Evolutionary conservation across 371 early-diverging fungal genomes (phyloP), one percentile per base, ranked within the genome.

Genomic region (Actinomortierella ambigua): DNA sequence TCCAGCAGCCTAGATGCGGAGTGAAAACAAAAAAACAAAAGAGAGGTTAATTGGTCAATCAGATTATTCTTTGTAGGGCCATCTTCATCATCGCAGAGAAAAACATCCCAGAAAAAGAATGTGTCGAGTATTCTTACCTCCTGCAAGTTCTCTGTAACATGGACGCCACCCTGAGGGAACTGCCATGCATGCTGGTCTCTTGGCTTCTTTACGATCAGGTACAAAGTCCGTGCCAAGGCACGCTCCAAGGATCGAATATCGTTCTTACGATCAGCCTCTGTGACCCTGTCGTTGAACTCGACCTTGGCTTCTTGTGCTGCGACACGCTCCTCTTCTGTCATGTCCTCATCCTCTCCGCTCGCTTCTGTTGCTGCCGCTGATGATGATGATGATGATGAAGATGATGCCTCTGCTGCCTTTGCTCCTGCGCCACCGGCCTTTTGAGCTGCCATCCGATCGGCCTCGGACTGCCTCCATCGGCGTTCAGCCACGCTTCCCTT

Each of bases 401-500:
- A 27, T 39, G 55, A 41, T 44, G 50, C 43, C 26, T 64, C 63
- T 50, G 55, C 27, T 34, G 7, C 34, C 11, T 4, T 11, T 34
- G 11, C 34, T 34, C 7, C 4, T 11, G 34, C 34, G 34, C 7
- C 11, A 34, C 34, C 34, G 34, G 4, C 11, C 34, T 34, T 34
- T 11, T 34, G 4, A 26, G 51, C 29, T 26, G 55, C 55, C 24
- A 52, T 40, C 29, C 64, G 47, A 20, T 58, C 75, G 50, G 70
- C 61, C 61, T 57, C 80, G 42, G 75, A 67, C 46, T 85, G 85
- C 56, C 85, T 85, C 84, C 88, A 88, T 29, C 82, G 85, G 59
- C 83, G 80, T 77, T 96, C 95, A 26, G 90, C 90, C 6, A 89
- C 77, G 29, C 90, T 88, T 14, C 97, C 97, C 81, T 90, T 90